These are phyloP conservation scores for Boletus rubropictus DNA, from an alignment of 768 basidiomycete species.

Conservation along the genomic window DNA sequence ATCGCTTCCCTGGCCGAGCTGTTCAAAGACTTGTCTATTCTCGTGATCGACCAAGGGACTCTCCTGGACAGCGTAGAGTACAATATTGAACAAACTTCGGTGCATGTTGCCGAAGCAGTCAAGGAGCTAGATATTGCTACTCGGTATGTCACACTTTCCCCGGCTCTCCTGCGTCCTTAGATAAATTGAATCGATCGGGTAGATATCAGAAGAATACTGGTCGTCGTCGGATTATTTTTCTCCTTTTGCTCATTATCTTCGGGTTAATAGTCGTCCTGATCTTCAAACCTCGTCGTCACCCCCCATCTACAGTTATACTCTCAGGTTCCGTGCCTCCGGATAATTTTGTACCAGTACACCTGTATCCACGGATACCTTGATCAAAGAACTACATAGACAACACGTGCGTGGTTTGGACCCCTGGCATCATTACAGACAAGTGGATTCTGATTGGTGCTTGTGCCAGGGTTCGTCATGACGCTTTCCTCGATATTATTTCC, in stretches of 20 bases:
- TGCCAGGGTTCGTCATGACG: conserved; percentile 18
- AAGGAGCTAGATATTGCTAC: conserved; percentile 80
- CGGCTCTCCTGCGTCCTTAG: background rate
- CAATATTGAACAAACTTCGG: conserved; percentile 90
- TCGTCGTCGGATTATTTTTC: conserved; percentile 86
- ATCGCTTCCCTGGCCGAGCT: conserved; percentile 90
- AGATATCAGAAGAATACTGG: conserved; percentile 96
- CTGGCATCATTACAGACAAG: conserved; percentile 2
- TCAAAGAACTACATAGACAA: conserved; percentile 16
- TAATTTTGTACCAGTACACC: conserved; percentile 27
- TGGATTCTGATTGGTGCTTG: conserved; percentile 1
- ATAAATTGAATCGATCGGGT: conserved; percentile 4
- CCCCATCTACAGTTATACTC: conserved; percentile 26
- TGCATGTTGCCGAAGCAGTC: conserved; percentile 76
- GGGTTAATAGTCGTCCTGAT: conserved; percentile 84
- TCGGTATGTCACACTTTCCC: conserved; percentile 43
- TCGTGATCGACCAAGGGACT: conserved; percentile 98
- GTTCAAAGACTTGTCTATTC: conserved; percentile 88
- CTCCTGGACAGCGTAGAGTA: conserved; percentile 95
- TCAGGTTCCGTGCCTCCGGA: conserved; percentile 26
- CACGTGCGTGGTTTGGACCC: conserved; percentile 8
- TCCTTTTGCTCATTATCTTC: conserved; percentile 84
- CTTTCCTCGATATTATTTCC: background rate
- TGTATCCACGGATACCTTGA: conserved; percentile 32
- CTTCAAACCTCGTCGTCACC: conserved; percentile 77